These are phyloP conservation scores for Mycena galericulata DNA, from an alignment of 768 basidiomycete genomes.

Conservation along the genomic window DNA sequence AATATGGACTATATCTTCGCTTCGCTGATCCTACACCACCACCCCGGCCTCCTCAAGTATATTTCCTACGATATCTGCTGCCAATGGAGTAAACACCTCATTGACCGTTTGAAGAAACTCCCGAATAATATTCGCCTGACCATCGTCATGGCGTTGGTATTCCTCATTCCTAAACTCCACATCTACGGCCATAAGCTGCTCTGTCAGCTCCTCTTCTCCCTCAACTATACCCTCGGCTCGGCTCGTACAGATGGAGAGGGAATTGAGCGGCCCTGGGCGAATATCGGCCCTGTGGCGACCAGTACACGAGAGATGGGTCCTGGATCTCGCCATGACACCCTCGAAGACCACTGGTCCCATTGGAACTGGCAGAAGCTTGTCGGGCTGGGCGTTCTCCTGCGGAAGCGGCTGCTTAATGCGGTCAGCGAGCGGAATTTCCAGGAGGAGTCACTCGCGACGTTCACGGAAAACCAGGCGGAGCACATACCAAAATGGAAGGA, in stretches of 20 bases:
- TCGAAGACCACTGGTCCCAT: constrained; percentile 52
- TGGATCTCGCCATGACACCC: constrained; percentile 40
- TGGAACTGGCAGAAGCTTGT: constrained; percentile 51
- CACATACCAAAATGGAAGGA: neutral
- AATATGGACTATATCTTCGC: constrained; percentile 27
- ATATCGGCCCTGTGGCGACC: constrained; percentile 40
- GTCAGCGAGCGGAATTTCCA: constrained; percentile 1
- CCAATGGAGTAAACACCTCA: too few relatives aligned
- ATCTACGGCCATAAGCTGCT: constrained; percentile 30
- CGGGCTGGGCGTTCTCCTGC: constrained; percentile 36
- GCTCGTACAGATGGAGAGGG: too few relatives aligned
- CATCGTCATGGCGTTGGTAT: constrained; percentile 34
- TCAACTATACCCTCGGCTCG: constrained; percentile 42
- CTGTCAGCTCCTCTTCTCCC: constrained; percentile 37
- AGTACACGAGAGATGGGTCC: constrained; percentile 49
- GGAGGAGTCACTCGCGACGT: neutral
- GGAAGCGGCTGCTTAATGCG: neutral
- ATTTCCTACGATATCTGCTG: constrained; percentile 39
- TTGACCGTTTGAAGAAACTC: neutral
- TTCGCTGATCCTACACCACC: neutral
- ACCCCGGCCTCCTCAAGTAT: neutral
- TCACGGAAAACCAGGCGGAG: neutral
- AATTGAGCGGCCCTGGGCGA: too few relatives aligned
- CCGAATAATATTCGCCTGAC: neutral
- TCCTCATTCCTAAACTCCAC: constrained; percentile 40